Percentiles rank a stretch among this genome's conserved stretches.
Evolutionary conservation across 148 eudicot species (phyloP).

Genomic region (Polygonum aviculare): DNA sequence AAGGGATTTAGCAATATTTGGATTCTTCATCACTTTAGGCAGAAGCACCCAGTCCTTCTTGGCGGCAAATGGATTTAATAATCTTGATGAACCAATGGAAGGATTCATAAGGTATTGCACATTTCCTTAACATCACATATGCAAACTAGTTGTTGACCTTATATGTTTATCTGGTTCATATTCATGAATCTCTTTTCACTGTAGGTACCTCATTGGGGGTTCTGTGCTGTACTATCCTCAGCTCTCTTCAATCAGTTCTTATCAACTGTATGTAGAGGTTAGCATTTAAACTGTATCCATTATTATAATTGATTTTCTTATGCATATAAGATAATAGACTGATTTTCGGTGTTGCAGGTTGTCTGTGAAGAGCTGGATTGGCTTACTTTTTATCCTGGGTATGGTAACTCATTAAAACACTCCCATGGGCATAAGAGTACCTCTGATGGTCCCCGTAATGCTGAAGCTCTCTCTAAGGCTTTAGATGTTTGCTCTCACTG

Average conservation of each 20-base stretch:
- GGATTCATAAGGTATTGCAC: slow-evolving; percentile 58
- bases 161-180: not conserved
- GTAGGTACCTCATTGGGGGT: slow-evolving; percentile 82
- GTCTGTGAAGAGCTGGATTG: slow-evolving; percentile 99
- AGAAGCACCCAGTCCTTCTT: slow-evolving; percentile 77
- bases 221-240: slow-evolving; percentile 91
- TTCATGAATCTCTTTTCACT: slow-evolving; percentile 9
- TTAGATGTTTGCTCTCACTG: slow-evolving; percentile 80
- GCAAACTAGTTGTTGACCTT: not conserved
- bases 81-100: slow-evolving; percentile 61
- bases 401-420: slow-evolving; percentile 40
- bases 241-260: slow-evolving; percentile 91
- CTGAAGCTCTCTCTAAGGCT: slow-evolving; percentile 65
- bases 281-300: slow-evolving; percentile 25
- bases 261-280: slow-evolving; percentile 96
- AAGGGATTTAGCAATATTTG: slow-evolving; percentile 93
- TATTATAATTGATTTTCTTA: slow-evolving; percentile 5
- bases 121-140: not conserved
- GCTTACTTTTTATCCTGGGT: slow-evolving; percentile 90
- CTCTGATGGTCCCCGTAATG: slow-evolving; percentile 54
- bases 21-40: slow-evolving; percentile 88
- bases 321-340: slow-evolving; percentile 9
- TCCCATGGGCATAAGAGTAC: slow-evolving; percentile 41
- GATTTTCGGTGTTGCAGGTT: slow-evolving; percentile 39
- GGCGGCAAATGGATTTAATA: slow-evolving; percentile 64